Evolutionary conservation across 257 asterid genomes (phyloP).

Genomic region (Lycium ferocissimum): DNA sequence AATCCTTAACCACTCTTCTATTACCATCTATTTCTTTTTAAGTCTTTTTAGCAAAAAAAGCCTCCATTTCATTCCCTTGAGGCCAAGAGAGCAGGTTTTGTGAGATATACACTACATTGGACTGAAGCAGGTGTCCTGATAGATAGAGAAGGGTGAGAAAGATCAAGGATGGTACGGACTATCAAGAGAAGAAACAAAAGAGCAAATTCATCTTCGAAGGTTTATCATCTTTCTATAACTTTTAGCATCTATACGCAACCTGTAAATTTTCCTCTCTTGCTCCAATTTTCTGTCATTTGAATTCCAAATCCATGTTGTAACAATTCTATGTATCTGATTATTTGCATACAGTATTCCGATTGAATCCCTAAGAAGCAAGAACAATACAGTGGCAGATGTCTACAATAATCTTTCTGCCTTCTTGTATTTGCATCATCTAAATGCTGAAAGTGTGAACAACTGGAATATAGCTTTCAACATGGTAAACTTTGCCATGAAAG

Average conservation of each 20-base stretch:
- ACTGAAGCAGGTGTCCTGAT: not conserved
- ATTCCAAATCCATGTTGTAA: not conserved
- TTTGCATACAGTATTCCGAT: not conserved
- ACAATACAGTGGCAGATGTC: not conserved
- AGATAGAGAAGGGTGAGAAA: conserved; percentile 9
- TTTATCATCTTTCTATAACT: not conserved
- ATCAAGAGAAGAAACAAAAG: not conserved
- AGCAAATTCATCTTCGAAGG: not conserved
- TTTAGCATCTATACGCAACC: not conserved
- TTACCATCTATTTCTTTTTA: conserved; percentile 4
- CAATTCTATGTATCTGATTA: not conserved
- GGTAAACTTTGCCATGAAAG: not conserved
- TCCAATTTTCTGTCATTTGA: not conserved
- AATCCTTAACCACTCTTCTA: conserved; percentile 1
- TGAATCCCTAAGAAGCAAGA: not conserved
- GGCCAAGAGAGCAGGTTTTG: conserved; percentile 21
- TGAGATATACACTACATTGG: not conserved
- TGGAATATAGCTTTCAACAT: conserved; percentile 4
- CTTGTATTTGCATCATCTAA: conserved; percentile 19
- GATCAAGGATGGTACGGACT: not conserved
- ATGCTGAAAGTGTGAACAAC: conserved; percentile 18
- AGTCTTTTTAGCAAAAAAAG: not conserved
- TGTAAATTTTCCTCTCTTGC: conserved; percentile 5
- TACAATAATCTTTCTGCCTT: not conserved
- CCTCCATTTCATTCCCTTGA: conserved; percentile 14